Evolutionary conservation across 2,329 filamentous ascomycete genomes (phyloP), one percentile per base, ranked within the genome.

Genomic region (Ceratocystis cacaofunesta): DNA sequence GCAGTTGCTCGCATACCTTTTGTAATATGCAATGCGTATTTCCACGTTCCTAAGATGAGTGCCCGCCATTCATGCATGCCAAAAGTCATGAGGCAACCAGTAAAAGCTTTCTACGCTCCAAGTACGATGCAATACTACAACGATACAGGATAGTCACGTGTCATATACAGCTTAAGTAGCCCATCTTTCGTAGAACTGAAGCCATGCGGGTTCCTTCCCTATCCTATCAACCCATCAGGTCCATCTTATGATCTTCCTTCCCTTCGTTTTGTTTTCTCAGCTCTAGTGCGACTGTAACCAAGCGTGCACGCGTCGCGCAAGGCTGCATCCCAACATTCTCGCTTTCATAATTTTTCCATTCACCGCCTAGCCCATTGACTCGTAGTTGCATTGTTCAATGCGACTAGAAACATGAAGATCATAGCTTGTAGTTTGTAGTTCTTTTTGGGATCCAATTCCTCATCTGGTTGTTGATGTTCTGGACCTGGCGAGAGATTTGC

Each of bases 331-430:
- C 36, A 41, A 41, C 36, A 41, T 41, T 41, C 36, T 15, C 36
- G 15, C 36, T 12, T 41, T 52, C n/a, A 52, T 52, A 17, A 22
- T 52, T 25, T 52, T 25, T 25, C 1, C n/a, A 52, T 52, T 58
- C 55, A 58, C 28, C 28, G 55, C 55, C 30, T 30, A 58, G n/a
- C 6, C 28, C 28, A 2, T 41, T 36, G 17, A n/a, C 55, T 36
- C 28, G 30, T 36, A 5, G 55, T 58, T 58, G 55, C 55, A 58
- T 58, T 58, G 15, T 58, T 17, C 8, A 58, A 58, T 58, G n/a
- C 28, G 55, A 58, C 55, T 36, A 36, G 55, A 58, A 58, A 58
- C 17, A 58, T 58, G 55, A 58, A 32, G n/a, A 58, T 58, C 55
- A 36, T 36, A 10, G 28, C 55, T 58, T 36, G 55, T 58, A 36